Percentiles rank a stretch among this genome's conserved stretches.
Evolutionary conservation across 208 protist genomes (phyloP).

Genomic region (Acanthamoeba triangularis): DNA sequence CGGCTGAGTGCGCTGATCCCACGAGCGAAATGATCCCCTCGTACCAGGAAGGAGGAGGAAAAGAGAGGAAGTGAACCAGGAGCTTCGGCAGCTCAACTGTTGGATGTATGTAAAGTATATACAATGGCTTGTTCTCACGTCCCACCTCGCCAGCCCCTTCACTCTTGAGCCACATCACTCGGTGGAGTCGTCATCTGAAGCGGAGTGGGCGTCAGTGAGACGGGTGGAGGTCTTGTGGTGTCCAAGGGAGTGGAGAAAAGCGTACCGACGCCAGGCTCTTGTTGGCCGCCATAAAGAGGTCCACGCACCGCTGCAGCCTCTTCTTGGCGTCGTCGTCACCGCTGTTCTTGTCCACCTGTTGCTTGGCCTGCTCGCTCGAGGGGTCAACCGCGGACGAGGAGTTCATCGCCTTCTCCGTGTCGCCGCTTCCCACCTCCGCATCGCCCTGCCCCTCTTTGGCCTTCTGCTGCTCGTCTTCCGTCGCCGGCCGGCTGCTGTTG

Average conservation of each 20-base stretch:
- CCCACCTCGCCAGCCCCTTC: too few relatives aligned
- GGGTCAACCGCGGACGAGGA: not conserved
- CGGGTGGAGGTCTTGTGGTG: not conserved
- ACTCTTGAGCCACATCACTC: too few relatives aligned
- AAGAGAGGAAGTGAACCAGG: too few relatives aligned
- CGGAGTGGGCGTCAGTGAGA: not conserved
- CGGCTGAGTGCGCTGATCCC: too few relatives aligned
- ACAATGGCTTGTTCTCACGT: too few relatives aligned
- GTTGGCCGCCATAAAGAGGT: slow-evolving; percentile 26
- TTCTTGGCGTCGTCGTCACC: not conserved
- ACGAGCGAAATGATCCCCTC: too few relatives aligned
- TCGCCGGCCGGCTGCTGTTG: not conserved
- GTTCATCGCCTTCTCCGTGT: not conserved
- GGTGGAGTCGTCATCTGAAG: not conserved
- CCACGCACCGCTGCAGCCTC: slow-evolving; percentile 27
- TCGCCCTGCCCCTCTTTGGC: slow-evolving; percentile 58
- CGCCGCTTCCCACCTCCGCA: not conserved
- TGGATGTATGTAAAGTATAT: too few relatives aligned
- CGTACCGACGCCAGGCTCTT: slow-evolving; percentile 30
- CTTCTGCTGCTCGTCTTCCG: not conserved
- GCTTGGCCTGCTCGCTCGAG: not conserved
- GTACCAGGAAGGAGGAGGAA: too few relatives aligned
- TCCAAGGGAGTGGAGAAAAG: not conserved
- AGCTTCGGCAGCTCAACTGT: too few relatives aligned
- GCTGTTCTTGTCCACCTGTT: not conserved